These are phyloP conservation scores for Chara braunii DNA, from an alignment of 139 green algal genomes.

Conservation along the genomic window DNA sequence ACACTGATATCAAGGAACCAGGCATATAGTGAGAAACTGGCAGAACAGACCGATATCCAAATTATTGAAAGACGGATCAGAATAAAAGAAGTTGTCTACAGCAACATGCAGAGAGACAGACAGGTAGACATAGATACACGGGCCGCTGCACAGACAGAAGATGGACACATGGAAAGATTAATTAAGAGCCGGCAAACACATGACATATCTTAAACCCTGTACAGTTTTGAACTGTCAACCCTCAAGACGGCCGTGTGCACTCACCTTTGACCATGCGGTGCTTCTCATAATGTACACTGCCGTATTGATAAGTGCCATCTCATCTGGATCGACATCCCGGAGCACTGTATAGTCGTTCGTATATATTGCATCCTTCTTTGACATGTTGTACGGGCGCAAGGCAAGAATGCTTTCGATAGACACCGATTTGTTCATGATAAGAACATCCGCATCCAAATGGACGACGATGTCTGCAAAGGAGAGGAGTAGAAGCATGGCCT, in stretches of 20 bases:
- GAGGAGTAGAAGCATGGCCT: slow-evolving; percentile 23
- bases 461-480: slow-evolving; percentile 22
- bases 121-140: too few species aligned
- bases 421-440: slow-evolving; percentile 24
- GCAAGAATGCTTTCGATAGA: slow-evolving; percentile 11
- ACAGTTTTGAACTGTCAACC: not conserved
- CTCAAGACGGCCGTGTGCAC: not conserved
- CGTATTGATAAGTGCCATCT: slow-evolving; percentile 20
- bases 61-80: too few species aligned
- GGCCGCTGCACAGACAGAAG: too few species aligned
- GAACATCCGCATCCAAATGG: slow-evolving; percentile 30
- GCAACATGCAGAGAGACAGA: too few species aligned
- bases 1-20: too few species aligned
- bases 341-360: slow-evolving; percentile 7
- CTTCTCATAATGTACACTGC: slow-evolving; percentile 29
- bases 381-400: slow-evolving; percentile 15
- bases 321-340: slow-evolving; percentile 5
- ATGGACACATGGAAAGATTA: too few species aligned
- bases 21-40: too few species aligned
- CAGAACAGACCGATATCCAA: too few species aligned
- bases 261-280: slow-evolving; percentile 27
- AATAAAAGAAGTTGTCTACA: too few species aligned
- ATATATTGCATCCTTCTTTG: slow-evolving; percentile 22
- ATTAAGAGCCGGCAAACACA: too few species aligned
- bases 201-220: too few species aligned